phyloP scores from a whole-genome alignment of 768 basidiomycete species.

The Epithele typhae region DNA sequence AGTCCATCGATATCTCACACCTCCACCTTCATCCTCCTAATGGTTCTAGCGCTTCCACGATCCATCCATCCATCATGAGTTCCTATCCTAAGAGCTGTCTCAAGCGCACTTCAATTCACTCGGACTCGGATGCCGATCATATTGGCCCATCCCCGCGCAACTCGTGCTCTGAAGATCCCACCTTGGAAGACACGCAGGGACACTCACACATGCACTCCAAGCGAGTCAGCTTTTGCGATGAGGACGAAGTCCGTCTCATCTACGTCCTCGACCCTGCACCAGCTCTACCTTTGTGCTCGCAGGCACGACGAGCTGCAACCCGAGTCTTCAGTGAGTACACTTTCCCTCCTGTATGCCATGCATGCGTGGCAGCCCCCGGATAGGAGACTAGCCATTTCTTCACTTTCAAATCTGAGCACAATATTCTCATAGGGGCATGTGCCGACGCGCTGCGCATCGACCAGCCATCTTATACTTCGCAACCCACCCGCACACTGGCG shows the following conservation, averaged over 20 bases:
- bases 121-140: background rate
- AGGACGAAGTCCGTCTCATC: constrained; percentile 8
- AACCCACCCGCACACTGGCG: too few species aligned
- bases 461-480: too few species aligned
- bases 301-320: constrained; percentile 4
- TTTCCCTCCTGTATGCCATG: too few species aligned
- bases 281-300: constrained; percentile 1
- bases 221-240: constrained; percentile 14
- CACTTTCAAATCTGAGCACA: too few species aligned
- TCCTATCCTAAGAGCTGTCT: constrained; percentile 13
- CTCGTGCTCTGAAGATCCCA: background rate
- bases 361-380: too few species aligned
- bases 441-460: too few species aligned
- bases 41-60: too few species aligned
- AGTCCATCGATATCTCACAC: too few species aligned
- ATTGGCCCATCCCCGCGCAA: background rate
- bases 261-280: constrained; percentile 3
- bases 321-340: constrained; percentile 11
- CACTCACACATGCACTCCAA: constrained; percentile 5
- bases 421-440: too few species aligned
- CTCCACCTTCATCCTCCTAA: too few species aligned
- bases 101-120: constrained; percentile 6
- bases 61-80: background rate
- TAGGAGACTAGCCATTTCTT: too few species aligned
- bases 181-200: too few species aligned